These are phyloP conservation scores for Fusarium neocosmosporiellum DNA, from an alignment of 2,329 filamentous ascomycete species.

Conservation along the genomic window DNA sequence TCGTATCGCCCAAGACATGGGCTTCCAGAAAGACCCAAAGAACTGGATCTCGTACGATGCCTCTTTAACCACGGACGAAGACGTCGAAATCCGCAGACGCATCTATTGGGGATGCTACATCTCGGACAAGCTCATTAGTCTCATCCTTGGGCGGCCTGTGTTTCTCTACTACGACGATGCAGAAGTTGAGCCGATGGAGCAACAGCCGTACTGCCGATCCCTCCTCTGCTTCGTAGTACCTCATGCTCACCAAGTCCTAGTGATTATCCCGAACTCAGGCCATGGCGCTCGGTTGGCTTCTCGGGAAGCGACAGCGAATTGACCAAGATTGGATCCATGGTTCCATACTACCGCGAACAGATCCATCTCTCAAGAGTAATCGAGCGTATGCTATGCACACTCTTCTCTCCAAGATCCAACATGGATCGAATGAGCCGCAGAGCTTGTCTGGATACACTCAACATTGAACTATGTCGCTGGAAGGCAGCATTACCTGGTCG, in stretches of 20 bases:
- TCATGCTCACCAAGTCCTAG: not conserved
- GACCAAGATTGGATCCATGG: conserved; percentile 23
- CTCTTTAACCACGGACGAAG: conserved; percentile 32
- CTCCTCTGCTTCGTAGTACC: too few species aligned
- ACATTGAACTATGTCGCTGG: conserved; percentile 36
- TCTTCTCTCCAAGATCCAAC: conserved; percentile 13
- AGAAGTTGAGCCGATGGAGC: conserved; percentile 12
- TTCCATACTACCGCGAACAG: conserved; percentile 34
- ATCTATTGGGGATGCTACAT: conserved; percentile 47
- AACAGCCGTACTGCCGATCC: not conserved
- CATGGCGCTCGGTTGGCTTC: conserved; percentile 41
- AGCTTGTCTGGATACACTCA: conserved; percentile 25
- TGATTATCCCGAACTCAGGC: conserved; percentile 34
- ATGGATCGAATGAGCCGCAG: conserved; percentile 7
- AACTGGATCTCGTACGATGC: conserved; percentile 35
- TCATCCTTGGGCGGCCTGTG: not conserved
- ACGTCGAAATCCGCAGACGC: conserved; percentile 43
- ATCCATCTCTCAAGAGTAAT: conserved; percentile 31
- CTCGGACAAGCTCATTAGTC: conserved; percentile 42
- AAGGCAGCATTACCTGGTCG: conserved; percentile 28
- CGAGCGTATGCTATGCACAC: conserved; percentile 35
- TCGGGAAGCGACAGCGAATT: conserved; percentile 11
- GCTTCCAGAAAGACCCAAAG: conserved; percentile 42
- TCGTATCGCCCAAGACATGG: conserved; percentile 45
- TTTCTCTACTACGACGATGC: conserved; percentile 6